Evolutionary conservation across 371 early-diverging fungal species (phyloP).

Genomic region (Mucor racemosus): DNA sequence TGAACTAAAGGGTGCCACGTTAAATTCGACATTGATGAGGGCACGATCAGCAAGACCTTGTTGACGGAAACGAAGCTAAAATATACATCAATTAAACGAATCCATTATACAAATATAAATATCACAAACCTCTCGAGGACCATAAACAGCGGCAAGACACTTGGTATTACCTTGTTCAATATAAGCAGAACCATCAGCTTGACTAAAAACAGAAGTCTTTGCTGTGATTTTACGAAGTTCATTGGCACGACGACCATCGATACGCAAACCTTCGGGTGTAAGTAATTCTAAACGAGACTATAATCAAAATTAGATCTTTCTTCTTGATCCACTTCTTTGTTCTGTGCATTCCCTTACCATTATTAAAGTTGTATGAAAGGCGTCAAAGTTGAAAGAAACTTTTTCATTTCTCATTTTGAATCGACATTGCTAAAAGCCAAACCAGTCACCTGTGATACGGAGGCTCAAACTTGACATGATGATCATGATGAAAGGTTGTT

Average conservation of each 20-base stretch:
- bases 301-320: too few species aligned
- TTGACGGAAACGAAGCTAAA: constrained; percentile 64
- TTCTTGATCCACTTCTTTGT: too few species aligned
- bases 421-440: not conserved
- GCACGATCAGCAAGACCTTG: constrained; percentile 78
- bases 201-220: constrained; percentile 78
- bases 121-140: constrained; percentile 86
- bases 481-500: too few species aligned
- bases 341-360: not conserved
- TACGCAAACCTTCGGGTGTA: constrained; percentile 82
- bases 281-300: constrained; percentile 71
- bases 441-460: not conserved
- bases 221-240: constrained; percentile 88
- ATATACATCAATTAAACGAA: not conserved
- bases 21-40: constrained; percentile 88
- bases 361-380: not conserved
- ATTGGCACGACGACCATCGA: constrained; percentile 91
- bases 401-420: not conserved
- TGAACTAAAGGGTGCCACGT: constrained; percentile 89
- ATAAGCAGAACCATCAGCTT: constrained; percentile 94
- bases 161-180: constrained; percentile 97
- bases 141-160: constrained; percentile 89
- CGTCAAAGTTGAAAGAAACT: not conserved
- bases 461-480: too few species aligned
- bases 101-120: not conserved